Conservation (phyloP, 352 stramenopile species). For the Thalassiosira delicatula region DNA sequence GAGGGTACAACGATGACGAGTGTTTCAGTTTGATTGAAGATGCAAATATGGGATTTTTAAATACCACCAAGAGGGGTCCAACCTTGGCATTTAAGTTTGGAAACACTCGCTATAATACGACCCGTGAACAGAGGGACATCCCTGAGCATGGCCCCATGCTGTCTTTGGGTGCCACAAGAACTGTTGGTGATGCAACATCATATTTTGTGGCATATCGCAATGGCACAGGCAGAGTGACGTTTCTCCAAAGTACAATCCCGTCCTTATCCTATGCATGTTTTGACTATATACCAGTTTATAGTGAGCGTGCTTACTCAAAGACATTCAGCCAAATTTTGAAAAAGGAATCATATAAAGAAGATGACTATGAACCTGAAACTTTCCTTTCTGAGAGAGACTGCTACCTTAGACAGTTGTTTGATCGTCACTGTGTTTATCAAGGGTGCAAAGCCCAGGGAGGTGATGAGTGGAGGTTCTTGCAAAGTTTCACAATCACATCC, state of each 20-base stretch:
- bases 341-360: not conserved
- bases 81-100: not conserved
- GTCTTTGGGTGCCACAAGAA: not conserved
- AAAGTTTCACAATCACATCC: no score
- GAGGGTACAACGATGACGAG: no score
- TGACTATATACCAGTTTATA: not conserved
- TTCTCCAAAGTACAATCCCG: not conserved
- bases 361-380: not conserved
- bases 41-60: no score
- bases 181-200: not conserved
- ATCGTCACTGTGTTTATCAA: no score
- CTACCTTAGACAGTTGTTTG: no score
- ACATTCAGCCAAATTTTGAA: not conserved
- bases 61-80: no score
- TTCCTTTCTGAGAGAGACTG: no score
- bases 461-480: no score
- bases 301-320: not conserved
- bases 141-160: not conserved
- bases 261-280: not conserved
- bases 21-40: no score
- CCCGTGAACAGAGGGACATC: not conserved
- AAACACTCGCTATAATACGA: not conserved
- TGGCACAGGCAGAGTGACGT: not conserved
- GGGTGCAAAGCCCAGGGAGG: no score
- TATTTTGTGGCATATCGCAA: not conserved